These are phyloP conservation scores for Biscogniauxia marginata DNA, from an alignment of 2,329 filamentous ascomycete genomes.

Conservation along the genomic window DNA sequence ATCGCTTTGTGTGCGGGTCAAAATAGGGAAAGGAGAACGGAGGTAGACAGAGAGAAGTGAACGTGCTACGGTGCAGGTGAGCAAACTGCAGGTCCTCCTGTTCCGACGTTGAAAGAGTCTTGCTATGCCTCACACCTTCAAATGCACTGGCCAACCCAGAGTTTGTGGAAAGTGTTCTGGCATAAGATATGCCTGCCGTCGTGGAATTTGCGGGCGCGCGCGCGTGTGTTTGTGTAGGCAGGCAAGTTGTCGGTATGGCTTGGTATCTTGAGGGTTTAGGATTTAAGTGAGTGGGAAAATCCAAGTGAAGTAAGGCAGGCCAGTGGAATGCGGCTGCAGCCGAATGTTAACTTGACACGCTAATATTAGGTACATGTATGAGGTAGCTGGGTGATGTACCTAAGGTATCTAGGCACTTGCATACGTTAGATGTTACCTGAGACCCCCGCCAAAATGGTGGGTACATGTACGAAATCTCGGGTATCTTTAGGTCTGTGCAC, in stretches of 20 bases:
- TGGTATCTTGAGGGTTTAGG: not conserved
- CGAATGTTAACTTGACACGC: not conserved
- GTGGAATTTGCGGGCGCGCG: not conserved
- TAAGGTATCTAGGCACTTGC: no score
- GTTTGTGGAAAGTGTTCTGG: not conserved
- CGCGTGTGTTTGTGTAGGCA: not conserved
- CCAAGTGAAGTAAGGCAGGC: not conserved
- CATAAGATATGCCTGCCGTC: not conserved
- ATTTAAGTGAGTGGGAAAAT: not conserved
- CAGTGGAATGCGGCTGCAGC: not conserved
- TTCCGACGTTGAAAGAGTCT: not conserved
- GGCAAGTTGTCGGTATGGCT: not conserved
- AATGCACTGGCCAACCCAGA: not conserved
- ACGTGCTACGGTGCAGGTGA: not conserved
- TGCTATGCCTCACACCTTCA: not conserved
- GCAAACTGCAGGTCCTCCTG: not conserved
- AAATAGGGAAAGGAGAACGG: slow-evolving; percentile 3
- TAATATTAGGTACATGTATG: not conserved
- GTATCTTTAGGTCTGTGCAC: not conserved
- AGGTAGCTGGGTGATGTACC: not conserved
- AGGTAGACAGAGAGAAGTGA: slow-evolving; percentile 4
- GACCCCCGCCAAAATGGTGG: not conserved
- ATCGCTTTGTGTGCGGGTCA: slow-evolving; percentile 14
- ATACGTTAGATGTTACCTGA: not conserved
- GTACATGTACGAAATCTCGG: not conserved